Evolutionary conservation across 179 eudicot genomes (phyloP), one percentile per base, ranked within the genome.

Genomic region (Beta corolliflora): DNA sequence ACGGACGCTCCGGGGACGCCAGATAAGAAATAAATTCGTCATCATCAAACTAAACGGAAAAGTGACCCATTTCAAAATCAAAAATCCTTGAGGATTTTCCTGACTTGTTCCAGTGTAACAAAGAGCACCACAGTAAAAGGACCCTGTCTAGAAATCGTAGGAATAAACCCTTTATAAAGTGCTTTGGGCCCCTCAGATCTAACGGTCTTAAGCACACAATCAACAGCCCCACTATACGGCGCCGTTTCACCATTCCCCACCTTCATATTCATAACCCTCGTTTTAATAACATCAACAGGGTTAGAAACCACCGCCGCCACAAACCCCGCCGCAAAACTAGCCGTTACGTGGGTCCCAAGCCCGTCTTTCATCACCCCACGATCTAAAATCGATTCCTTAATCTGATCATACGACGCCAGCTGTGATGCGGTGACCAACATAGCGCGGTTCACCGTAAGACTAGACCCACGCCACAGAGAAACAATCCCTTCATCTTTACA

Each of bases 361-460:
- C 98, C 98, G 25, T 95, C 98, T 58, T 86, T 87, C 95, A 93
- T 90, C 75, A 89, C 0, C 15, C 86, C 86, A 18, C 84, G 89
- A 7, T 80, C 87, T 3, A 95, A 21, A 0, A 95, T 87, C 7
- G 68, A 72, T 69, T 95, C 98, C 80, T 95, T 95, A 77, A 95
- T 77, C 81, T 93, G 89, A 65, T 95, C 98, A 58, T 95, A 95
- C 53, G 98, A 93, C 6, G 98, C 97, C 3, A 95, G 82, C 68
- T 95, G 98, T 4, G 97, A 93, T 0, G 98, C 97, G 0, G 97
- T 95, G 9, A 95, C 98, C 4, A 95, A 83, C 98, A 95, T 95
- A 0, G 98, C 98, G n/a, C 98, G 92, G 92, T 95, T 92, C 84
- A 95, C 97, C 45, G 98, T 95, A 5, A 95, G 91, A 4, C 95